Conservation (phyloP, 2,329 filamentous ascomycete genomes). For the Rutstroemia sp. region DNA sequence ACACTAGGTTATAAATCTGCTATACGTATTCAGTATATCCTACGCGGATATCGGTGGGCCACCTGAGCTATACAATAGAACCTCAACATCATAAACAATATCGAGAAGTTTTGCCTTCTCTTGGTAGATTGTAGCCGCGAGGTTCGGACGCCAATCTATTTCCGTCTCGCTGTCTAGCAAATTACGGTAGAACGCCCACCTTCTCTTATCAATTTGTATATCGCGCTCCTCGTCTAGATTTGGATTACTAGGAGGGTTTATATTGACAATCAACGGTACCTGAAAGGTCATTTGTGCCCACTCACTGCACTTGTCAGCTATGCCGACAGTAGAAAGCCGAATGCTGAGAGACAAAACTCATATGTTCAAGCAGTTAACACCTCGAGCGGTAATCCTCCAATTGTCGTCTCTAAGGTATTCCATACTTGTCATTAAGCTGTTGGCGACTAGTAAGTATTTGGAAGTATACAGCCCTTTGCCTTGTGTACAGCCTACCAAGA, state of each 20-base stretch:
- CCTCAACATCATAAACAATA: too few relatives aligned
- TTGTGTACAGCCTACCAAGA: constrained; percentile 25
- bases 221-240: constrained; percentile 10
- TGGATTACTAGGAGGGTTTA: background rate
- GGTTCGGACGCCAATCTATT: too few relatives aligned
- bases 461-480: too few relatives aligned
- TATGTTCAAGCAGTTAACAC: constrained; percentile 29
- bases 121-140: too few relatives aligned
- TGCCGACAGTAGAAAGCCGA: too few relatives aligned
- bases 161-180: constrained; percentile 14
- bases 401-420: constrained; percentile 12
- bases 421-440: constrained; percentile 16
- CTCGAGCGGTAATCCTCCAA: constrained; percentile 26
- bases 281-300: constrained; percentile 30
- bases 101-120: too few relatives aligned
- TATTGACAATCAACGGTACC: constrained; percentile 12
- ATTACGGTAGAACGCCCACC: constrained; percentile 25
- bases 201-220: constrained; percentile 13
- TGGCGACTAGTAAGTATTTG: constrained; percentile 26
- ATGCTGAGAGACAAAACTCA: too few relatives aligned
- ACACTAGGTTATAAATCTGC: too few relatives aligned
- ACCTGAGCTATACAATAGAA: too few relatives aligned
- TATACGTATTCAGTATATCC: too few relatives aligned
- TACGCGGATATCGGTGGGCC: too few relatives aligned
- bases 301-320: constrained; percentile 28